Evolutionary conservation across 2,329 filamentous ascomycete genomes (phyloP), one percentile per base, ranked within the genome.

Genomic region (Pestalotiopsis sp.): DNA sequence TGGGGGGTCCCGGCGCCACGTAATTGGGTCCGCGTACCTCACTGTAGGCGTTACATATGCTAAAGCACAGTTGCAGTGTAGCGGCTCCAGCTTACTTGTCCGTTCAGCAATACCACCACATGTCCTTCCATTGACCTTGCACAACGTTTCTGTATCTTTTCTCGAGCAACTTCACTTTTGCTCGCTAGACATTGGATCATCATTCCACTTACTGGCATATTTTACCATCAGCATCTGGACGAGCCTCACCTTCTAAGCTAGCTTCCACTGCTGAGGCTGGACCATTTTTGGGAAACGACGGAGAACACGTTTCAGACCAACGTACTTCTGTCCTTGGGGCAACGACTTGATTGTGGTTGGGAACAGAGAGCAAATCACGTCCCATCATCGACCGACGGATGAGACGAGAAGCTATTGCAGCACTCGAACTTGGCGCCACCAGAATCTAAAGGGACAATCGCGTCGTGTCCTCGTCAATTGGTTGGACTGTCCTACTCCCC

Each of bases 271-370:
- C 44, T 52, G 17, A 52, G 44, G 44, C 44, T 22, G 44, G 3
- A 52, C 44, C 44, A 20, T 52, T 22, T 22, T 52, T 52, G 44
- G 44, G 44, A 14, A n/a, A 39, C 35, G 9, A 35, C 59, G 24
- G 62, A 65, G 62, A 65, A 65, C 62, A 65, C 62, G 62, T 65
- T 65, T 65, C 62, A 65, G 62, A 22, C 22, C 40, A 55, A 55
- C 22, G 48, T 35, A 24, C 24, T 61, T 39, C 58, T 61, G 30
- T 35, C 44, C 22, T 52, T 4, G 14, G 44, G 44, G 20, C 44
- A 35, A 52, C 44, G n/a, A 52, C 44, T 52, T 9, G 44, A 52
- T 52, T 52, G 44, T 52, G 44, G 44, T 22, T 52, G 35, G n/a
- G 22, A 58, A 11, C 35, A 40, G 14, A 30, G 35, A 64, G 35